Base-by-base conservation (phyloP, 2,329 filamentous ascomycete genomes). In the Aspergillus sclerotialis region DNA sequence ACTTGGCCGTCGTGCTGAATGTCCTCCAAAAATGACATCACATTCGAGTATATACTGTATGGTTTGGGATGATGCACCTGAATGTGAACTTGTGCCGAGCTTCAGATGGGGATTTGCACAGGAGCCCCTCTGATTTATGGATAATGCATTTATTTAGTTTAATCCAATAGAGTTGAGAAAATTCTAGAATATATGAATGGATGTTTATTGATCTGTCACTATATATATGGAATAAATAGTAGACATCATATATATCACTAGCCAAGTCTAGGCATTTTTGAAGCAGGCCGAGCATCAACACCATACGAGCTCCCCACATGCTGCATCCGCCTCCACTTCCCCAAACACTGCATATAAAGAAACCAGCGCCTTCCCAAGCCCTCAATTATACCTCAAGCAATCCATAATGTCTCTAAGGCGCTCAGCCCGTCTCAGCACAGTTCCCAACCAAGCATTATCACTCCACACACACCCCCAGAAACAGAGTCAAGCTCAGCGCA, bases 351-450 rank as follows among this genome's bases (percentile, higher is more conserved):
- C 10, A 23, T 23, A 23, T 6, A 10, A 7, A 6, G 19, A 23
- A 6, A 23, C 19, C 19, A 6, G 6, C 19, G 19, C 19, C n/a
- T n/a, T n/a, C n/a, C n/a, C n/a, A n/a, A 23, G 19, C 19, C 6
- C 10, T 23, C 19, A 10, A 23, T 23, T 10, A 23, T 23, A 23
- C 19, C 19, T 23, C 14, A 32, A 14, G 13, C 16, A 12, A 26
- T 17, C 23, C 32, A 47, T 30, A 31, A 76, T 76, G 73, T 67
- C 71, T 25, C 55, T 74, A 8, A 56, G 73, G 43, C 69, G 73
- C 35, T 76, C 73, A 29, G 56, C 68, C 27, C 66, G 73, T 28
- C 59, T 72, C 19, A 60, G 58, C 31, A 53, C 56, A 10, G 52
- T 48, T 30, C 49, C 40, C 33, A 34, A 34, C 9, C 35, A 48